A percentile compares a stretch with the other conserved stretches of the same genome.
Conservation (phyloP, 1,139 yeast genomes). For the Kodamaea alishanica region DNA sequence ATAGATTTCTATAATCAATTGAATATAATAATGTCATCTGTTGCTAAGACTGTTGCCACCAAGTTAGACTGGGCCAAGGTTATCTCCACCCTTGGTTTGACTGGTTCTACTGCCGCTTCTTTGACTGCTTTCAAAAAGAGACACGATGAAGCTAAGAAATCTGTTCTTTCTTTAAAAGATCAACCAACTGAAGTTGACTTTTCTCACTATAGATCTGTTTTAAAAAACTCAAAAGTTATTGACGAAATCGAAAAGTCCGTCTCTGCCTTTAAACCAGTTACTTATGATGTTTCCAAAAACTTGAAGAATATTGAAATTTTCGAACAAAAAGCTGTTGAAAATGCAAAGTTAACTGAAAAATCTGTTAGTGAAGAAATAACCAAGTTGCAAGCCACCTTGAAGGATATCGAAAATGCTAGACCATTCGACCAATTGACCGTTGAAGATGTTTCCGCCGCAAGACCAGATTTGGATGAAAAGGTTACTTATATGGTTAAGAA, state of each 20-base stretch:
- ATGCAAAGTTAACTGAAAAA: conserved; percentile 90
- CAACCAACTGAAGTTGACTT: conserved; percentile 82
- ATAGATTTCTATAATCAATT: neutral
- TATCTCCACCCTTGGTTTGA: conserved; percentile 81
- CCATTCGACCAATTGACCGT: conserved; percentile 96
- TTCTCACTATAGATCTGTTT: conserved; percentile 67
- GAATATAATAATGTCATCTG: conserved; percentile 35
- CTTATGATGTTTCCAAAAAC: conserved; percentile 85
- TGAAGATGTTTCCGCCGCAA: conserved; percentile 90
- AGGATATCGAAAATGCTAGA: conserved; percentile 93
- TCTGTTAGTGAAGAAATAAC: conserved; percentile 82
- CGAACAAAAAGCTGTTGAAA: conserved; percentile 92
- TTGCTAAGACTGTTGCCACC: conserved; percentile 68
- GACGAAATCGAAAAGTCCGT: conserved; percentile 79
- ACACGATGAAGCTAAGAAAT: conserved; percentile 94
- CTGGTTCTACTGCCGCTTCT: conserved; percentile 88
- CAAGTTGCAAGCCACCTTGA: conserved; percentile 82
- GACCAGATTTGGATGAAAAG: conserved; percentile 97
- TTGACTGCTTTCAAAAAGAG: conserved; percentile 95
- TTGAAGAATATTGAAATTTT: conserved; percentile 88
- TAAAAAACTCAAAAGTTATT: conserved; percentile 79
- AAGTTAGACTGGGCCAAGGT: conserved; percentile 96
- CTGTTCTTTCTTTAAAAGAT: conserved; percentile 61
- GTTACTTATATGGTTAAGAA: conserved; percentile 91
- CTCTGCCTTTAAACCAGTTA: conserved; percentile 71